Evolutionary conservation across 2,329 filamentous ascomycete genomes (phyloP), one percentile per base, ranked within the genome.

Genomic region (Fusarium burgessii): DNA sequence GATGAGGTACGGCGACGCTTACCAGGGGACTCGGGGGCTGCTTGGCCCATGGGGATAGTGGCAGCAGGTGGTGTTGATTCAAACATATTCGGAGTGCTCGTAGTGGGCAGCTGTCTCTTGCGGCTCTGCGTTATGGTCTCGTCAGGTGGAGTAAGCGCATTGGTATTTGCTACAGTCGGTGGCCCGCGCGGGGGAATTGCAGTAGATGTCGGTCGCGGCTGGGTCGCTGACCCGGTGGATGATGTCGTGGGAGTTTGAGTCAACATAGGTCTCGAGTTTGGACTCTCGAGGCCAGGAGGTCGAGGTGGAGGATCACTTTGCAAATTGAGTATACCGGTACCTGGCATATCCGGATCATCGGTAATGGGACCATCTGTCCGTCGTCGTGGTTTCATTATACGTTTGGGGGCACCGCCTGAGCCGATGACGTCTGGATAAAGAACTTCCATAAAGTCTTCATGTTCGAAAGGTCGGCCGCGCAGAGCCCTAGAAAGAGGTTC

Each of bases 381-480:
- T 68, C 87, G 80, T 62, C 86, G 81, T 13, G 86, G 84, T 75
- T 87, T 88, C 79, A 88, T 88, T 70, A 89, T 83, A 33, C 88
- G 84, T 76, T 89, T 89, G 1, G 88, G 87, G 2, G 87, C 87
- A 56, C 88, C 88, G 25, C 87, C 86, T 2, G 88, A 89, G 14
- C 88, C 88, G 45, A 89, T 82, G 12, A 90, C 87, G 60, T 90
- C 88, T 33, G 87, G 87, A 64, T 89, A 90, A 13, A 90, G 79
- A 25, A 89, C 83, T 75, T 89, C 87, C 85, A 89, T 88, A 76
- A 82, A 89, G 40, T 88, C 84, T 75, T 89, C 87, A 73, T 90
- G 86, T 25, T 90, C 87, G 72, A 90, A 89, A 2, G 87, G 85
- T 17, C 88, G 82, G 35, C 87, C 87, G 58, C 86, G 84, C 8